Conservation (phyloP, 129 eudicot genomes). For the Arctium lappa region DNA sequence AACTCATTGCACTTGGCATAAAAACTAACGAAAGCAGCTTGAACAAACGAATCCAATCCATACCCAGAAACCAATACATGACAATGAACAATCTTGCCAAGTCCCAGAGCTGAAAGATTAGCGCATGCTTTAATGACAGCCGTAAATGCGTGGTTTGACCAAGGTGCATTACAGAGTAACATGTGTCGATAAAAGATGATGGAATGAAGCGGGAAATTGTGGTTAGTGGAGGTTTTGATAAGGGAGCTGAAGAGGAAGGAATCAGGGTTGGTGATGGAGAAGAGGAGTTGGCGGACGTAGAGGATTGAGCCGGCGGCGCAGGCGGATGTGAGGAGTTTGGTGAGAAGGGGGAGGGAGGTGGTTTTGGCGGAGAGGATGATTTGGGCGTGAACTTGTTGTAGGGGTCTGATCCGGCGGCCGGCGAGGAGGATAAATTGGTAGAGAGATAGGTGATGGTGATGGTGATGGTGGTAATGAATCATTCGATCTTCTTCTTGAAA, state of each 20-base stretch:
- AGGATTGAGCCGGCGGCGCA: slow-evolving; percentile 32
- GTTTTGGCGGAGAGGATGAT: slow-evolving; percentile 41
- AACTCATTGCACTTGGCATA: slow-evolving; percentile 42
- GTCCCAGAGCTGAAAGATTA: slow-evolving; percentile 10
- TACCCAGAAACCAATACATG: slow-evolving; percentile 46
- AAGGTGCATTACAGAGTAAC: slow-evolving; percentile 23
- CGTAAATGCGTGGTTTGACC: slow-evolving; percentile 44
- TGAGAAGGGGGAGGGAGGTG: slow-evolving; percentile 39
- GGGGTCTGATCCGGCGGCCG: slow-evolving; percentile 45
- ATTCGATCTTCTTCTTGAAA: slow-evolving; percentile 7
- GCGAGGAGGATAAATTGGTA: slow-evolving; percentile 42
- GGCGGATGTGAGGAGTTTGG: slow-evolving; percentile 45
- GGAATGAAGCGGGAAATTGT: slow-evolving; percentile 29
- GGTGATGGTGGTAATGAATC: slow-evolving; percentile 12
- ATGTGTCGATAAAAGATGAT: slow-evolving; percentile 43
- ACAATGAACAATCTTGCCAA: slow-evolving; percentile 44
- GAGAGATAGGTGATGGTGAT: slow-evolving; percentile 23
- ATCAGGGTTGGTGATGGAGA: slow-evolving; percentile 47
- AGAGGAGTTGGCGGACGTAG: slow-evolving; percentile 41
- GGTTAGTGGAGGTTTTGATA: slow-evolving; percentile 50
- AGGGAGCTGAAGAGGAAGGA: slow-evolving; percentile 59
- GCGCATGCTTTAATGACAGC: slow-evolving; percentile 55
- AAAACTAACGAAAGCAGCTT: slow-evolving; percentile 52
- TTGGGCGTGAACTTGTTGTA: slow-evolving; percentile 55
- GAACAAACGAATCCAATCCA: slow-evolving; percentile 43